These are phyloP conservation scores for Lophium mytilinum DNA, from an alignment of 495 filamentous ascomycete species.

Conservation along the genomic window DNA sequence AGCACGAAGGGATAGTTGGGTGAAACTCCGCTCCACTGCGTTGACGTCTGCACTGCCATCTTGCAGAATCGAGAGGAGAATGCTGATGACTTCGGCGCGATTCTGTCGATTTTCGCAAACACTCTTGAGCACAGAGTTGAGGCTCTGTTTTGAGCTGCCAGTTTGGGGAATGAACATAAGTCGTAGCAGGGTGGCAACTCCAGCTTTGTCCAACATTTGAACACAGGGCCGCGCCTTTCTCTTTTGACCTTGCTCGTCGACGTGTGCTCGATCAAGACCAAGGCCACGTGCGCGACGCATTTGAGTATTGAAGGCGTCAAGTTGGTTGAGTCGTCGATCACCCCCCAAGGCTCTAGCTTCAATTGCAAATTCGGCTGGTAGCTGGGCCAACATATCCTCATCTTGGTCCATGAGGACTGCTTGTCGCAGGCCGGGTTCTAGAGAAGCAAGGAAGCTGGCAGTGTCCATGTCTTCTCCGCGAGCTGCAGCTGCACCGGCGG, in stretches of 20 bases:
- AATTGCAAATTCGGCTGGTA: slow-evolving; percentile 75
- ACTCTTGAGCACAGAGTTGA: slow-evolving; percentile 78
- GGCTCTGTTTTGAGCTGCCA: slow-evolving; percentile 65
- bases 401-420: slow-evolving; percentile 86
- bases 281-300: slow-evolving; percentile 24
- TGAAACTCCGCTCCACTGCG: slow-evolving; percentile 91
- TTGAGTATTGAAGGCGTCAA: slow-evolving; percentile 42
- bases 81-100: slow-evolving; percentile 86
- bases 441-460: slow-evolving; percentile 82
- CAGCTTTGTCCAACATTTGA: slow-evolving; percentile 94
- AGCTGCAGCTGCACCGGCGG: slow-evolving; percentile 44
- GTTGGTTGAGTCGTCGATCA: slow-evolving; percentile 51
- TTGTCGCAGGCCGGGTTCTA: slow-evolving; percentile 77
- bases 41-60: slow-evolving; percentile 89
- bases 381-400: slow-evolving; percentile 74
- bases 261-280: slow-evolving; percentile 12
- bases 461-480: slow-evolving; percentile 85
- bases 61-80: slow-evolving; percentile 88
- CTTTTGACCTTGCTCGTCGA: slow-evolving; percentile 23
- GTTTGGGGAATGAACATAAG: slow-evolving; percentile 95
- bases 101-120: slow-evolving; percentile 93
- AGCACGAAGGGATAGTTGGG: slow-evolving; percentile 81
- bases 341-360: slow-evolving; percentile 70
- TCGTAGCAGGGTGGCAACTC: slow-evolving; percentile 85
- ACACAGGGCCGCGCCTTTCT: slow-evolving; percentile 71